Evolutionary conservation across 306 rosid species (phyloP).

Genomic region (Prosopis cineraria): DNA sequence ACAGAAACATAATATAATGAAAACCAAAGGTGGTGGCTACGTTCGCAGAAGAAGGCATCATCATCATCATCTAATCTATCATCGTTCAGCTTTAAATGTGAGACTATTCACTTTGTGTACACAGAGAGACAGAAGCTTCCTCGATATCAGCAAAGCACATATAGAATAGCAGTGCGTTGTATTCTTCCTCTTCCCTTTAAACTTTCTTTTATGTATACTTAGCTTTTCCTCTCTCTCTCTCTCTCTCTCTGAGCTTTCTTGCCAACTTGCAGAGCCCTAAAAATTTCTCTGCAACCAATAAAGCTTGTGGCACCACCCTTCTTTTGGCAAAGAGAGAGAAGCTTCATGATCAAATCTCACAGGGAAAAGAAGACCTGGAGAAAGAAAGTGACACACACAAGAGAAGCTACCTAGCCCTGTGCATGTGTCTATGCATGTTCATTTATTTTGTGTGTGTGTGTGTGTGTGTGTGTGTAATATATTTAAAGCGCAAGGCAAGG

Average conservation of each 20-base stretch:
- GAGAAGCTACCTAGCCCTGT: not conserved
- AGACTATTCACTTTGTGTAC: slow-evolving; percentile 46
- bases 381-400: not conserved
- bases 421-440: not conserved
- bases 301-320: slow-evolving; percentile 49
- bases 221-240: slow-evolving; percentile 42
- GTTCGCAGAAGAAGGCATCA: slow-evolving; percentile 9
- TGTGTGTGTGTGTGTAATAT: too few relatives aligned
- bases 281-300: slow-evolving; percentile 69
- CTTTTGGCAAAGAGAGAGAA: slow-evolving; percentile 29
- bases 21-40: not conserved
- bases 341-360: slow-evolving; percentile 34
- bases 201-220: slow-evolving; percentile 44
- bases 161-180: slow-evolving; percentile 67
- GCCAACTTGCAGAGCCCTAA: slow-evolving; percentile 61
- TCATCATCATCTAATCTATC: too few relatives aligned
- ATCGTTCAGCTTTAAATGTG: slow-evolving; percentile 46
- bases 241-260: slow-evolving; percentile 50
- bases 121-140: slow-evolving; percentile 76
- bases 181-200: slow-evolving; percentile 56
- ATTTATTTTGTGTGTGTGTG: too few relatives aligned
- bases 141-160: slow-evolving; percentile 50
- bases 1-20: too few relatives aligned
- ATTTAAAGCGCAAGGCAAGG: not conserved
- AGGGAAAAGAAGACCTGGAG: slow-evolving; percentile 1